These are phyloP conservation scores for Pseudoperonospora humuli DNA, from an alignment of 352 stramenopile genomes.

Conservation along the genomic window DNA sequence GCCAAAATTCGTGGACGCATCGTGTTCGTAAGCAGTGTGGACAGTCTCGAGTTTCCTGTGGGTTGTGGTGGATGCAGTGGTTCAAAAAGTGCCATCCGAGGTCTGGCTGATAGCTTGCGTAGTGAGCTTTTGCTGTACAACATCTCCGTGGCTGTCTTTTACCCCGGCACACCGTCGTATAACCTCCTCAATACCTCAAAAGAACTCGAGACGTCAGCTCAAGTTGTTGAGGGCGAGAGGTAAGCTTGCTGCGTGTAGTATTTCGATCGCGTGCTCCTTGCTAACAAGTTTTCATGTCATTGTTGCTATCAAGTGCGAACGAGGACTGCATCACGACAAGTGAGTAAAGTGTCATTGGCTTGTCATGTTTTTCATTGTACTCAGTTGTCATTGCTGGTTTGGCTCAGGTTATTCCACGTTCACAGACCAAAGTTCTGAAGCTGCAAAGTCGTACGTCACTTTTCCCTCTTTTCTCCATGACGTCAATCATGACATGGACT, in stretches of 20 bases:
- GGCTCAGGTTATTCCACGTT: constrained; percentile 34
- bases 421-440: constrained; percentile 9
- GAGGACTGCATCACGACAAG: constrained; percentile 14
- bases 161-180: constrained; percentile 61
- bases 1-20: constrained; percentile 32
- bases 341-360: neutral
- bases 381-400: constrained; percentile 1
- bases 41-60: constrained; percentile 50
- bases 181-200: constrained; percentile 15
- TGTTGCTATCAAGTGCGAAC: neutral
- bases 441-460: constrained; percentile 18
- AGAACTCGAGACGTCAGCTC: constrained; percentile 2
- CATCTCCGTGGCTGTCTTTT: constrained; percentile 82
- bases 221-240: constrained; percentile 6
- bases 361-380: neutral
- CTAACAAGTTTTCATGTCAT: neutral
- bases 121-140: constrained; percentile 67
- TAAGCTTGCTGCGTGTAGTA: neutral
- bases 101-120: constrained; percentile 86
- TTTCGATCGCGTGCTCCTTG: neutral
- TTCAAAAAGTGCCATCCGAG: constrained; percentile 87
- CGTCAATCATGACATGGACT: neutral
- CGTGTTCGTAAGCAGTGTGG: constrained; percentile 50
- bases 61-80: constrained; percentile 87
- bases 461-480: neutral